A percentile compares a stretch with the other conserved stretches of the same genome.
phyloP scores from a whole-genome alignment of 2,329 filamentous ascomycete species.

The Colletotrichum lindemuthianum region DNA sequence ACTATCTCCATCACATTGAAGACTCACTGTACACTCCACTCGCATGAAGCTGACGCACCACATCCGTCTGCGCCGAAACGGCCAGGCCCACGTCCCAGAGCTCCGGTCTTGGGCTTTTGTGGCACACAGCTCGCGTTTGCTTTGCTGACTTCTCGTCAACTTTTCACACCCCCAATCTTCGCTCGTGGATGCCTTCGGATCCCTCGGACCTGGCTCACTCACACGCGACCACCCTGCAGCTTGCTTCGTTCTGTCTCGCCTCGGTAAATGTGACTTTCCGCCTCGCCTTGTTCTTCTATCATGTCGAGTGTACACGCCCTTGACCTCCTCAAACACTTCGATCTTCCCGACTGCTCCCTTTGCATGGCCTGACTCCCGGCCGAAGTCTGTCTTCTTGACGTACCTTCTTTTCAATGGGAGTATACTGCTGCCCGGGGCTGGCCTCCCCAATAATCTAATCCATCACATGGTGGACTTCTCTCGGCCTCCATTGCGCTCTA shows the following conservation, averaged over 20 bases:
- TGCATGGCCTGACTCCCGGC: conserved; percentile 1
- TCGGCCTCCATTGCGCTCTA: conserved; percentile 15
- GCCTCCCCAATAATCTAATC: conserved; percentile 20
- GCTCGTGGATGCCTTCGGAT: conserved; percentile 27
- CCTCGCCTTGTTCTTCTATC: background rate
- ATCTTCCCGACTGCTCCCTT: background rate
- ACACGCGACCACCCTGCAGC: conserved; percentile 8
- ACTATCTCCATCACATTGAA: no score
- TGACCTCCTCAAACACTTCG: background rate
- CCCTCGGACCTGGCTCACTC: conserved; percentile 22
- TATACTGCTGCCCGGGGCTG: background rate
- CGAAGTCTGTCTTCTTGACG: conserved; percentile 4
- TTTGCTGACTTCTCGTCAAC: background rate
- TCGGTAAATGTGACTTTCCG: background rate
- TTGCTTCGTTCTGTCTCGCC: conserved; percentile 1
- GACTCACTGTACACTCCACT: no score
- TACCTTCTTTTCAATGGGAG: background rate
- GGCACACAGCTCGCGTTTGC: background rate
- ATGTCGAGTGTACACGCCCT: background rate
- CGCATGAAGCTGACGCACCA: background rate
- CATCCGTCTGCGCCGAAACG: background rate
- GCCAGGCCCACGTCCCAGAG: no score
- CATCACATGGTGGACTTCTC: conserved; percentile 20
- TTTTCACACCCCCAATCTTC: background rate
- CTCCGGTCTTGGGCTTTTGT: background rate